phyloP scores from a whole-genome alignment of 305 asterid species.

The Salvia sclarea region DNA sequence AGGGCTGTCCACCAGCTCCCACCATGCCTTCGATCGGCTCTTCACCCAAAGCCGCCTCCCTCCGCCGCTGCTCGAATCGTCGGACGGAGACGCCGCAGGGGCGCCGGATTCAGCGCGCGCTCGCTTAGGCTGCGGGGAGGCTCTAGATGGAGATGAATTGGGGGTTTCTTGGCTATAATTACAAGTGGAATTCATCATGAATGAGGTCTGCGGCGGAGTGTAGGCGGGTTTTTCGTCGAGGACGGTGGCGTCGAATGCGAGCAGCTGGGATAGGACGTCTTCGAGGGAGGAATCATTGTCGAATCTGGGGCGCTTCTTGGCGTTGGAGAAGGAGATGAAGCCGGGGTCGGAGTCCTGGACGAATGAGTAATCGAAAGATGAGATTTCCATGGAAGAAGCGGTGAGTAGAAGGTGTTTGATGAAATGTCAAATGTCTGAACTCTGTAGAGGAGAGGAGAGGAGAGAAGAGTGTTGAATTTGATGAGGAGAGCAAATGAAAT shows the following conservation, averaged over 20 bases:
- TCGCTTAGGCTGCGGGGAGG: conserved; percentile 34
- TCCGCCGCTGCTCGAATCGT: conserved; percentile 28
- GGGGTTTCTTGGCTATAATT: conserved; percentile 15
- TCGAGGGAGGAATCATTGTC: conserved; percentile 31
- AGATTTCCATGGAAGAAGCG: conserved; percentile 34
- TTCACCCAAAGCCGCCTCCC: conserved; percentile 58
- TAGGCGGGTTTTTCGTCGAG: not conserved
- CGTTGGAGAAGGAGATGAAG: conserved; percentile 24
- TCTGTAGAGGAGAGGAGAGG: too few relatives aligned
- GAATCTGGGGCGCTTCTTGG: conserved; percentile 33
- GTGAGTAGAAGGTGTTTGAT: not conserved
- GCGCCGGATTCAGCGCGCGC: conserved; percentile 34
- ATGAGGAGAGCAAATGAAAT: not conserved
- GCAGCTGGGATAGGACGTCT: conserved; percentile 30
- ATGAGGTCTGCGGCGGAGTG: not conserved
- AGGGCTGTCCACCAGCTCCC: conserved; percentile 53
- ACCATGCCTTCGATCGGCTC: conserved; percentile 55
- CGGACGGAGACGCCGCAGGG: conserved; percentile 23
- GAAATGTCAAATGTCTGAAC: too few relatives aligned
- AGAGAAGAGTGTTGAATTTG: not conserved
- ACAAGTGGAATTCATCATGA: not conserved
- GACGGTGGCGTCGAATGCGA: conserved; percentile 24
- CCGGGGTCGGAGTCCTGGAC: conserved; percentile 28
- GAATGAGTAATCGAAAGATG: conserved; percentile 33
- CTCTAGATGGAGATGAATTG: conserved; percentile 7